Evolutionary conservation across 257 asterid species (phyloP).

Genomic region (Scutellaria baicalensis): DNA sequence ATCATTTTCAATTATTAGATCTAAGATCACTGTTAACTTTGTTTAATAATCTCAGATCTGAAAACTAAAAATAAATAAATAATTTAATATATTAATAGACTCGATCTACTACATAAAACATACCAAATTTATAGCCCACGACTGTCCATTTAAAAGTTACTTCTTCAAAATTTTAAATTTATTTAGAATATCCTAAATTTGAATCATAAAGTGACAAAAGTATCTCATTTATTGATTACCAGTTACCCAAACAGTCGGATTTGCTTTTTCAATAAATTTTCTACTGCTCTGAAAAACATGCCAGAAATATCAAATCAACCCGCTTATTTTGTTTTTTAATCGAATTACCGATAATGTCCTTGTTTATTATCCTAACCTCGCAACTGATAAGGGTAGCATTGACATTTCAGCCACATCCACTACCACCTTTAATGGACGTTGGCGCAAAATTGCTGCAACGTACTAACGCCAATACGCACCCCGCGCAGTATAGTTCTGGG

Average conservation of each 20-base stretch:
- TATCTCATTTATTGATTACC: not conserved
- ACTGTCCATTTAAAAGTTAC: no score
- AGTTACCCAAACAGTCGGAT: not conserved
- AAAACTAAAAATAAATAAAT: no score
- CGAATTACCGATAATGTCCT: not conserved
- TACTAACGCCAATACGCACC: not conserved
- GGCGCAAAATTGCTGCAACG: conserved; percentile 16
- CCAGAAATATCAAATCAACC: not conserved
- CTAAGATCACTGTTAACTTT: no score
- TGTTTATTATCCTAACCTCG: not conserved
- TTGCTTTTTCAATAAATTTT: not conserved
- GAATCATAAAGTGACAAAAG: not conserved
- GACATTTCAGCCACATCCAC: conserved; percentile 3
- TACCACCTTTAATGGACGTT: not conserved
- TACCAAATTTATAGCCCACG: no score
- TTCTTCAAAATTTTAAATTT: no score
- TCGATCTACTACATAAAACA: no score
- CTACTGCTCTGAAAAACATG: not conserved
- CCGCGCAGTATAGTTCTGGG: not conserved
- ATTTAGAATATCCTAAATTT: no score
- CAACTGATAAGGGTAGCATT: not conserved
- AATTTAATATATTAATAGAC: no score
- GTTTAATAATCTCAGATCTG: no score
- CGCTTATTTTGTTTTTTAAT: not conserved
- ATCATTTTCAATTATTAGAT: no score